Evolutionary conservation across 2,329 filamentous ascomycete species (phyloP).

Genomic region (Diaporthe sp.): DNA sequence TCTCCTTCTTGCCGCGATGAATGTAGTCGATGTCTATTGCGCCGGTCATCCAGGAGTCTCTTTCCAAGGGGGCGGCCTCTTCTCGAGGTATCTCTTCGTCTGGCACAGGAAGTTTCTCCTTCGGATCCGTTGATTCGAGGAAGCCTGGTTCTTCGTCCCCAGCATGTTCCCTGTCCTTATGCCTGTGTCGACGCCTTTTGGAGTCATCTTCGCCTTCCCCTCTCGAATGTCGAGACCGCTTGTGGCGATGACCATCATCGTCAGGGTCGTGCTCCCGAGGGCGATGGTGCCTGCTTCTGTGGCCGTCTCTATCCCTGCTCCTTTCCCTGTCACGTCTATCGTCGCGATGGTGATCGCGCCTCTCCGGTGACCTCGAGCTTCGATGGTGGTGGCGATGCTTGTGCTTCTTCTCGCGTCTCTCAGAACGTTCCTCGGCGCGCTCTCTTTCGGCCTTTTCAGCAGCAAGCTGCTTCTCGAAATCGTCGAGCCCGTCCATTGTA

Average conservation of each 20-base stretch:
- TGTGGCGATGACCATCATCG: conserved; percentile 44
- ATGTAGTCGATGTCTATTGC: conserved; percentile 87
- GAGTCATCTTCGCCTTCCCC: conserved; percentile 52
- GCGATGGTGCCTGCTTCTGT: conserved; percentile 46
- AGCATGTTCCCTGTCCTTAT: conserved; percentile 37
- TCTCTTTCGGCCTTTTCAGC: conserved; percentile 47
- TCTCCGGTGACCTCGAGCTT: conserved; percentile 43
- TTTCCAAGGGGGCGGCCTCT: conserved; percentile 58
- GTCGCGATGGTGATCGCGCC: conserved; percentile 42
- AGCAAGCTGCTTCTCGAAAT: conserved; percentile 52
- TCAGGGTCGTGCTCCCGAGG: conserved; percentile 58
- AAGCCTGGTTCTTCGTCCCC: conserved; percentile 48
- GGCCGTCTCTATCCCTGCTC: conserved; percentile 45
- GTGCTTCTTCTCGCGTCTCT: conserved; percentile 42
- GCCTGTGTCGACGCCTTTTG: conserved; percentile 40
- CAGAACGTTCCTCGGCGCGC: conserved; percentile 41
- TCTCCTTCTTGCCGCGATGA: conserved; percentile 68
- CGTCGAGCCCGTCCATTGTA: conserved; percentile 43
- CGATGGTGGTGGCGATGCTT: conserved; percentile 42
- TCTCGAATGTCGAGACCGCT: conserved; percentile 51
- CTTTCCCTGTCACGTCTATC: conserved; percentile 41
- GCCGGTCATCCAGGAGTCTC: conserved; percentile 96
- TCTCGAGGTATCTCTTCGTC: conserved; percentile 47
- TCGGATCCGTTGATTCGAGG: conserved; percentile 57
- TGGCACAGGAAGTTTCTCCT: conserved; percentile 61